Evolutionary conservation across 2,329 filamentous ascomycete genomes (phyloP).

Genomic region (Neonectria faginata): DNA sequence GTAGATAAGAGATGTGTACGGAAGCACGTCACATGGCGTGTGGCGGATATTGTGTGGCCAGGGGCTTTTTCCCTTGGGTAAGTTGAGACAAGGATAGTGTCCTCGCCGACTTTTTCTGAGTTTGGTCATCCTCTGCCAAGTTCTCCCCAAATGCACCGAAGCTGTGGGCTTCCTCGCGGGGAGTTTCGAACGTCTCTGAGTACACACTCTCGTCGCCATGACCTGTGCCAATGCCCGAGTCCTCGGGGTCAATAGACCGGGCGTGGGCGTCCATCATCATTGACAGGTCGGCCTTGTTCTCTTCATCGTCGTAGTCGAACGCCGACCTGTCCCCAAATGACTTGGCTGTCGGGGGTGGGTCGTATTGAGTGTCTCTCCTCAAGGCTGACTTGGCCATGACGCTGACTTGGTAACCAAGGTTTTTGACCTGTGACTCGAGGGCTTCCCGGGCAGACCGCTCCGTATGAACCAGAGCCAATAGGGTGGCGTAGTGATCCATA

Average conservation of each 20-base stretch:
- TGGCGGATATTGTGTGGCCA: slow-evolving; percentile 39
- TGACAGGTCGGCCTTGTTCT: slow-evolving; percentile 43
- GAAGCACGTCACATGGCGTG: slow-evolving; percentile 40
- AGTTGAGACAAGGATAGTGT: slow-evolving; percentile 74
- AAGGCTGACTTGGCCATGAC: slow-evolving; percentile 55
- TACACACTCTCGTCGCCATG: slow-evolving; percentile 57
- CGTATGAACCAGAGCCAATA: slow-evolving; percentile 65
- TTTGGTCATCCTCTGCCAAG: slow-evolving; percentile 54
- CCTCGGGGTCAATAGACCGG: slow-evolving; percentile 48
- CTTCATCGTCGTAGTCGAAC: slow-evolving; percentile 58
- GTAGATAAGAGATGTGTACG: slow-evolving; percentile 3
- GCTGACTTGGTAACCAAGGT: slow-evolving; percentile 63
- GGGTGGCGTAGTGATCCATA: slow-evolving; percentile 61
- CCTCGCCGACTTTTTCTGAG: slow-evolving; percentile 66
- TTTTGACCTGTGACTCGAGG: slow-evolving; percentile 68
- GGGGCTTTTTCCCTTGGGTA: slow-evolving; percentile 55
- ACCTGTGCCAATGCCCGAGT: slow-evolving; percentile 52
- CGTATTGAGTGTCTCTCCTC: slow-evolving; percentile 36
- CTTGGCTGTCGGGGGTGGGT: slow-evolving; percentile 51
- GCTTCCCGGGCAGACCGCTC: slow-evolving; percentile 67
- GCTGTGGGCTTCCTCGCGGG: slow-evolving; percentile 58
- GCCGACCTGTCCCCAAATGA: slow-evolving; percentile 54
- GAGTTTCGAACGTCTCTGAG: slow-evolving; percentile 65
- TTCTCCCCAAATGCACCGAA: slow-evolving; percentile 59
- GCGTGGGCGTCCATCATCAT: slow-evolving; percentile 33